These are phyloP conservation scores for Paraphysoderma sedebokerense DNA, from an alignment of 371 early-diverging fungal species.

Conservation along the genomic window DNA sequence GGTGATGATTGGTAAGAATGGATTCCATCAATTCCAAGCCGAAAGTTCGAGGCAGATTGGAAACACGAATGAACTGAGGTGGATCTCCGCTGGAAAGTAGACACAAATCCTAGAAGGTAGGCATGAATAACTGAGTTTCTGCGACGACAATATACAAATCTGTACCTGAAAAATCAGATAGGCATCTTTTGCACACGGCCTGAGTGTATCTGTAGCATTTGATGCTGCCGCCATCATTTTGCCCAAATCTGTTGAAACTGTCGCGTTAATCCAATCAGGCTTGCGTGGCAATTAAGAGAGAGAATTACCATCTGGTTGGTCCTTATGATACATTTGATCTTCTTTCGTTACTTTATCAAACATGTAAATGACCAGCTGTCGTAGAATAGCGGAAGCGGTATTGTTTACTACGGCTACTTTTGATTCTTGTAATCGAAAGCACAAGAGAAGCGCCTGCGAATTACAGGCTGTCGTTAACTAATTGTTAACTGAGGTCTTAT, in stretches of 20 bases:
- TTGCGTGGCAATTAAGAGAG: too few species aligned
- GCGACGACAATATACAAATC: not conserved
- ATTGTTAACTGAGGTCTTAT: not conserved
- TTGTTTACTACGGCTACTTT: slow-evolving; percentile 74
- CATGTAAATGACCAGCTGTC: slow-evolving; percentile 79
- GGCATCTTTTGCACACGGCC: slow-evolving; percentile 51
- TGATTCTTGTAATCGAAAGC: slow-evolving; percentile 71
- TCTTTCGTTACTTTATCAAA: slow-evolving; percentile 79
- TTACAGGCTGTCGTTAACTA: not conserved
- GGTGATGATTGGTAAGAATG: slow-evolving; percentile 56
- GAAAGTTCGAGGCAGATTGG: slow-evolving; percentile 49
- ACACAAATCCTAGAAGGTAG: slow-evolving; percentile 37
- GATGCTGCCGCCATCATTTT: not conserved
- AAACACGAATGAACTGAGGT: slow-evolving; percentile 46
- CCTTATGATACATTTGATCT: slow-evolving; percentile 18
- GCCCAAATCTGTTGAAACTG: not conserved
- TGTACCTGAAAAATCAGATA: slow-evolving; percentile 56
- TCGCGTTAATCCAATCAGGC: not conserved
- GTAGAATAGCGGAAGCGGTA: slow-evolving; percentile 86
- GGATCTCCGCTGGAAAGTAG: slow-evolving; percentile 41
- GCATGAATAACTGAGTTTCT: not conserved
- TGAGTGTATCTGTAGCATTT: not conserved
- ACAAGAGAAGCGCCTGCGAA: slow-evolving; percentile 58
- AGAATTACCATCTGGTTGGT: slow-evolving; percentile 26
- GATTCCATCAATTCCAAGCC: slow-evolving; percentile 88